A percentile compares a stretch with the other conserved stretches of the same genome.
These are phyloP conservation scores for Cyclotella kingstonii DNA, from an alignment of 108 stramenopile species.

Conservation along the genomic window DNA sequence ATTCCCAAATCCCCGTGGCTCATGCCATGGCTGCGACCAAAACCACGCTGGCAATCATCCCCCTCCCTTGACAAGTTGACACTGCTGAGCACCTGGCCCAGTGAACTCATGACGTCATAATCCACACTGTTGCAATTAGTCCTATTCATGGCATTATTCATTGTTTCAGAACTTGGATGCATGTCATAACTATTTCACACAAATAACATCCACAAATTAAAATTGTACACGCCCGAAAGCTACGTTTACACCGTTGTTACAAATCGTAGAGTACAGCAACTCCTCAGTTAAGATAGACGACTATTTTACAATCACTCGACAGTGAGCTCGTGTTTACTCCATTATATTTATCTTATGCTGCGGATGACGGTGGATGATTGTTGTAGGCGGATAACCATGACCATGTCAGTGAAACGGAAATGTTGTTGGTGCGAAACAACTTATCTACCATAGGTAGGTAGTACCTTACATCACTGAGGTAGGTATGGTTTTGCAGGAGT, in stretches of 20 bases:
- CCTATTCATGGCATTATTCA: slow-evolving; percentile 12
- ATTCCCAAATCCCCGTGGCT: background rate
- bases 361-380: no score
- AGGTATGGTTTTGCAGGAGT: no score
- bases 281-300: slow-evolving; percentile 6
- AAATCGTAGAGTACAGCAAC: slow-evolving; percentile 9
- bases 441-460: no score
- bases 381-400: no score
- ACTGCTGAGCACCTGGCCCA: slow-evolving; percentile 26
- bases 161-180: slow-evolving; percentile 8
- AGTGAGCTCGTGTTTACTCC: no score
- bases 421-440: no score
- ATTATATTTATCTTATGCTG: no score
- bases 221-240: background rate
- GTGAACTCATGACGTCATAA: slow-evolving; percentile 27
- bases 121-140: slow-evolving; percentile 12
- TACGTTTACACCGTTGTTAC: slow-evolving; percentile 6
- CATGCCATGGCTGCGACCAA: background rate
- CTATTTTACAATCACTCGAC: slow-evolving; percentile 10
- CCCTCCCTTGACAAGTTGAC: slow-evolving; percentile 18
- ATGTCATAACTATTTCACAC: slow-evolving; percentile 2
- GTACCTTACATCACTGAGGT: no score
- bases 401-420: no score
- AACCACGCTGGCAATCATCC: background rate
- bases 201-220: background rate